Evolutionary conservation across 495 filamentous ascomycete species (phyloP), one percentile per base, ranked within the genome.

Genomic region (Daldinia loculata): DNA sequence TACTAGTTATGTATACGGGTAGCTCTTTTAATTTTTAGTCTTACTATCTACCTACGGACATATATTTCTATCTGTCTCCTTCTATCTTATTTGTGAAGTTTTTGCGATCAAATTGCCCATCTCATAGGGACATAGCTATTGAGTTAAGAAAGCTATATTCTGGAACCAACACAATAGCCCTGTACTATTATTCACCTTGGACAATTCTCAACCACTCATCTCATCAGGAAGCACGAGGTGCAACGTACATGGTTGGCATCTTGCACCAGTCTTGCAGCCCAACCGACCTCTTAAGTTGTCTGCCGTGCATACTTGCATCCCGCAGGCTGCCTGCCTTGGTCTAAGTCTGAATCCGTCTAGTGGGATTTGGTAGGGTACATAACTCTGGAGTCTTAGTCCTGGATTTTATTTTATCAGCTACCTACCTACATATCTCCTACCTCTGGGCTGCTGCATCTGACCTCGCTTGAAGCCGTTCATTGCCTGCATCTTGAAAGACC

Each of bases 191-290:
- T 52, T 52, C 15, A 29, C 24, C 15, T 30, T 53, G 50, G 4
- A 1, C 14, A 30, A 53, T 53, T 15, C 50, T 30, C 50, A 30
- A 53, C 50, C 50, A 53, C 63, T 59, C 69, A 63, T 63, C 53
- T 48, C 51, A 15, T 30, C 56, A 52, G 29, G 55, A 66, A 66
- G 68, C 63, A 71, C 68, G 68, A 63, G 57, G 68, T 70, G 63
- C 69, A 32, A 67, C 69, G 52, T 71, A 67, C 52, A 67, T 71
- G 62, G 61, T 36, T 56, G 43, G 66, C 62, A 71, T 71, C 56
- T 56, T 63, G 53, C 50, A 51, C 69, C 63, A 59, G 63, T 71
- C 63, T 71, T 67, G 63, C 69, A 71, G 63, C 69, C 69, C 69
- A 71, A 71, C 69, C 58, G 57, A 58, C 56, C 57, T 38, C 59